A percentile compares a stretch with the other conserved stretches of the same genome.
Evolutionary conservation across 108 stramenopile genomes (phyloP).

Genomic region (Nitzschia sp.): DNA sequence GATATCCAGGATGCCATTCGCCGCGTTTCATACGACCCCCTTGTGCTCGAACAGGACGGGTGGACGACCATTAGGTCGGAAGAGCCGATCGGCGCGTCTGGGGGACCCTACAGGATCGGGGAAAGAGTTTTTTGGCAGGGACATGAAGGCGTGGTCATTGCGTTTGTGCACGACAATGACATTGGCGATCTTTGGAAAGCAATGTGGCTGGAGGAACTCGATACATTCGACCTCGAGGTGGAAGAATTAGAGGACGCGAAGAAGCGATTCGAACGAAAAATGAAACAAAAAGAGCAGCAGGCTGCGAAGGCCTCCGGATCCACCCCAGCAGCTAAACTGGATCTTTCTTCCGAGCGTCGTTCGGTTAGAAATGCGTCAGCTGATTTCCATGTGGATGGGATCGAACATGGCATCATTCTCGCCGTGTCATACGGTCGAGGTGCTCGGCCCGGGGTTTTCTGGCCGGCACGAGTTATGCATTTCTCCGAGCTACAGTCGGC

Average conservation of each 20-base stretch:
- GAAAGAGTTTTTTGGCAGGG: constrained; percentile 64
- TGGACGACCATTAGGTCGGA: constrained; percentile 72
- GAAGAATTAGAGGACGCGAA: constrained; percentile 72
- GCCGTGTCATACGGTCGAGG: constrained; percentile 58
- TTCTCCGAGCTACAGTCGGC: constrained; percentile 50
- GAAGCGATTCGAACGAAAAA: constrained; percentile 60
- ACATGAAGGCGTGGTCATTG: constrained; percentile 79
- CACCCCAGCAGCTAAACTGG: not conserved
- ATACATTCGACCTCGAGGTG: constrained; percentile 83
- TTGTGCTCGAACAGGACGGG: constrained; percentile 79
- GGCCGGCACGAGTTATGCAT: constrained; percentile 89
- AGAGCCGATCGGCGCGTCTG: constrained; percentile 62
- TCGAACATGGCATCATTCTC: constrained; percentile 83
- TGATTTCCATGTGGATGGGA: constrained; percentile 70
- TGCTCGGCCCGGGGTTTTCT: constrained; percentile 67
- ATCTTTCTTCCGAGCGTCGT: constrained; percentile 1
- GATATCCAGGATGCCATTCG: constrained; percentile 45
- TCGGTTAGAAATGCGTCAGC: constrained; percentile 56
- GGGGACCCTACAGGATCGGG: constrained; percentile 72
- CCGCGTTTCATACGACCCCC: constrained; percentile 72
- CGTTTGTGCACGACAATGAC: constrained; percentile 76
- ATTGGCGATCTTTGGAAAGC: constrained; percentile 88
- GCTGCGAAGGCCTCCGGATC: not conserved
- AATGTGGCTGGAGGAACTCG: constrained; percentile 71
- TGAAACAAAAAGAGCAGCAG: constrained; percentile 39